These are phyloP conservation scores for Sungouiella thailandica DNA, from an alignment of 805 yeast genomes.

Conservation along the genomic window DNA sequence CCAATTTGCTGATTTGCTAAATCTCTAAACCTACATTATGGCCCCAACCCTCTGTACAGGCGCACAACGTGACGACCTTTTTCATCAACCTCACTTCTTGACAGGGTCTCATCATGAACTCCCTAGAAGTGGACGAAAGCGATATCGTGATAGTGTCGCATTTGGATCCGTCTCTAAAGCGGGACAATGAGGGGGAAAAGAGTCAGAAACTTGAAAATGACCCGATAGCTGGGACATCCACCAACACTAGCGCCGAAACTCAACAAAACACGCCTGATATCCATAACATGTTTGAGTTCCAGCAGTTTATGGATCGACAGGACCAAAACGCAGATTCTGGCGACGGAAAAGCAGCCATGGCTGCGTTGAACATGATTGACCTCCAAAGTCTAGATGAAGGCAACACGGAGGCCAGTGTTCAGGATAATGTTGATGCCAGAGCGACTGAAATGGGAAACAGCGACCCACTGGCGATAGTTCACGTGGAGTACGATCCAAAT, in stretches of 20 bases:
- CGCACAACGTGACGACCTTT: not conserved
- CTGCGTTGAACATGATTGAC: slow-evolving; percentile 20
- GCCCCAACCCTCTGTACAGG: slow-evolving; percentile 1
- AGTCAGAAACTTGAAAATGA: too few relatives aligned
- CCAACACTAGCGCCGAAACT: not conserved
- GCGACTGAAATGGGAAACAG: not conserved
- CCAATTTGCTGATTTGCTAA: not conserved
- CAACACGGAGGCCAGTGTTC: not conserved
- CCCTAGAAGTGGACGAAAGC: slow-evolving; percentile 1
- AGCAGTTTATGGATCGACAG: slow-evolving; percentile 3
- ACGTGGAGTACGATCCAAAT: slow-evolving; percentile 28
- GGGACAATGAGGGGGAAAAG: too few relatives aligned
- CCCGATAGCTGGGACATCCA: too few relatives aligned
- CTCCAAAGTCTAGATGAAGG: slow-evolving; percentile 3
- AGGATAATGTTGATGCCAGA: not conserved
- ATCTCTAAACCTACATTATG: not conserved
- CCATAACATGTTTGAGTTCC: slow-evolving; percentile 3
- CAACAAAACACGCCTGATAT: not conserved
- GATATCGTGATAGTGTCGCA: slow-evolving; percentile 1
- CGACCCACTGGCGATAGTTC: slow-evolving; percentile 2
- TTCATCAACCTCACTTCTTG: not conserved
- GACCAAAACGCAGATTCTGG: not conserved
- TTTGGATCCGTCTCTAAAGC: slow-evolving; percentile 1
- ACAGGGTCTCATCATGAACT: not conserved
- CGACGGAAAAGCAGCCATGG: slow-evolving; percentile 12